phyloP scores from a whole-genome alignment of 768 basidiomycete genomes.

The Russula foetens region DNA sequence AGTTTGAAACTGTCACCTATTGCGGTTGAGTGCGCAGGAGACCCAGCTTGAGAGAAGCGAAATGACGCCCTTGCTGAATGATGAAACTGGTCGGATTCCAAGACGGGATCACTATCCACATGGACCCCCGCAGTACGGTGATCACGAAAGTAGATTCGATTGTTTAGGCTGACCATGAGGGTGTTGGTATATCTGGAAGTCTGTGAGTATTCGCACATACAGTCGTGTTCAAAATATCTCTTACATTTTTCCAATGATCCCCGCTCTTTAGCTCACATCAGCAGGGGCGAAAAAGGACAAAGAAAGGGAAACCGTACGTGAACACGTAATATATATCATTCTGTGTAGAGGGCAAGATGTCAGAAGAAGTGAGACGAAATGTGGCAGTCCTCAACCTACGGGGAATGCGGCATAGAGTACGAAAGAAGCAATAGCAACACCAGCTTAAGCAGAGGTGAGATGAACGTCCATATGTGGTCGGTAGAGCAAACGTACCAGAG shows the following conservation, averaged over 20 bases:
- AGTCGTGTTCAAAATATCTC: neutral
- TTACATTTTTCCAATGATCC: conserved; percentile 21
- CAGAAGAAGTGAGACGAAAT: neutral
- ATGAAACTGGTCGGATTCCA: neutral
- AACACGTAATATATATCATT: conserved; percentile 12
- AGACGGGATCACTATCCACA: neutral
- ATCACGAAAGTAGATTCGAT: conserved; percentile 16
- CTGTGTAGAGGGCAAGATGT: neutral
- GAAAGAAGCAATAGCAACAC: neutral
- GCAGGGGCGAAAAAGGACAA: neutral
- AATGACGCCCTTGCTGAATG: neutral
- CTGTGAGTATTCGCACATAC: neutral
- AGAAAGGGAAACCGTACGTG: neutral
- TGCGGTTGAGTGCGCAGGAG: neutral
- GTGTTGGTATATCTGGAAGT: conserved; percentile 21
- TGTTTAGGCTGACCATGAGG: conserved; percentile 23
- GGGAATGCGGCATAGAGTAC: conserved; percentile 4
- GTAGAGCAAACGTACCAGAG: conserved; percentile 6
- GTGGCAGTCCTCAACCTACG: neutral
- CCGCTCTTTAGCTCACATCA: conserved; percentile 11
- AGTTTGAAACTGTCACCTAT: neutral
- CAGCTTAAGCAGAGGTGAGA: neutral
- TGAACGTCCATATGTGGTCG: neutral
- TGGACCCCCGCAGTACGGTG: neutral
- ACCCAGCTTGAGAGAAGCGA: neutral